Base-by-base conservation (phyloP, 1,139 yeast genomes). In the Kluyveromyces sp. region DNA sequence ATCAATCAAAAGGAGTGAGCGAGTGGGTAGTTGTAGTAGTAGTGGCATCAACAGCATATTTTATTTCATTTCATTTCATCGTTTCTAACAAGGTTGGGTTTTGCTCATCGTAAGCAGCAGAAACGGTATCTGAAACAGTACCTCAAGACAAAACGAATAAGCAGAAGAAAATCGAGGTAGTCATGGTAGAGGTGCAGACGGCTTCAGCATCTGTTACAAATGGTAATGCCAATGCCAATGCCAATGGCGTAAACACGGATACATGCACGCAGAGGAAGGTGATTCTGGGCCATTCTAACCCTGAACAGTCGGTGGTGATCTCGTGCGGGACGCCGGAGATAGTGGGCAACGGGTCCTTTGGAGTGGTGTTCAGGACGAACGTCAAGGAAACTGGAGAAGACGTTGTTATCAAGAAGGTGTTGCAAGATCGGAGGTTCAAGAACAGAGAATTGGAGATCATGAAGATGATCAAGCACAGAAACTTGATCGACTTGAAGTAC, bases 341-440 rank as follows among this genome's bases (percentile, higher is more conserved):
- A 74, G 95, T 90, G 45, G 98, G 98, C 21, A 95, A 88, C 66
- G 98, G 98, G 15, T 89, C 97, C 25, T 92, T 92, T 71, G 98
- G 98, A 4, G 92, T 89, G 33, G 98, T 92, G 30, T 89, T 88
- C 64, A 95, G 88, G 59, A 88, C 96, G 7, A 82, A 79, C 51
- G 74, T 92, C 41, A 66, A 79, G 54, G 92, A 95, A 28, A 74
- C 85, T 34, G 81, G 85, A 51, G 87, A 83, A 60, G 69, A 74
- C 34, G 95, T 94, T 28, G 99, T 98, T 48, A 88, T 94, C 65
- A 92, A 92, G 68, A 77, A 95, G 53, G 98, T 92, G 7, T 73
- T 92, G 33, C 98, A 94, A 65, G 99, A 92, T 67, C 86, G 84
- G 64, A 73, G 98, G 46, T 94, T 90, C 75, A 94, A 94, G 69